Base-by-base conservation (phyloP, 2,329 filamentous ascomycete genomes). In the Clarireedia monteithiana region DNA sequence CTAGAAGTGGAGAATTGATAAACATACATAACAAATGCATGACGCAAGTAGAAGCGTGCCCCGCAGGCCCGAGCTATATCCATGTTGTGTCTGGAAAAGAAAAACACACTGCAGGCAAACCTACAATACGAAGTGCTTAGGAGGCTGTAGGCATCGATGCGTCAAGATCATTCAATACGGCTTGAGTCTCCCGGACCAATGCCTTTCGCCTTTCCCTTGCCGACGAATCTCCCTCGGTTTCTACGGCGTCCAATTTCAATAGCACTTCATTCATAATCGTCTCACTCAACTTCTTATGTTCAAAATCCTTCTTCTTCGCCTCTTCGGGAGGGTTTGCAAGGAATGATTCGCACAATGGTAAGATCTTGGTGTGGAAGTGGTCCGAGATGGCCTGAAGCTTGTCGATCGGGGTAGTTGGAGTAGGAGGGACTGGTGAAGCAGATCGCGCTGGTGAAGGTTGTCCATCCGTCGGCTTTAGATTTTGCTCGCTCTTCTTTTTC, bases 231-330 rank as follows among this genome's bases (percentile, higher is more conserved):
- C 86, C 87, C 48, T 86, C 84, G 0, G 84, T 85, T 63, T 92
- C 87, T 2, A 92, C 82, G 23, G 79, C 84, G 68, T 94, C 89
- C 40, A 90, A 71, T 72, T 91, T 92, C 61, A 94, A 72, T 39
- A 92, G 67, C 2, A 91, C 82, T 63, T 91, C 86, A 59, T 85
- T 82, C 75, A 94, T 76, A 40, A 91, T 79, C 4, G 85, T 88
- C 74, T 94, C 89, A 4, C 82, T 84, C 17, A 94, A 70, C 67
- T 81, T 85, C 68, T 86, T 84, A 68, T 92, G 85, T 66, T 91
- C 86, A 36, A 90, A 88, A 14, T 80, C 79, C 50, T 81, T 75
- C 75, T 87, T 89, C 69, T 85, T 84, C 40, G 73, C 66, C 51
- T 90, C 86, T 3, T 71, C 68, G 0, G 89, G 88, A 10, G 89